Conservation (phyloP, 2,329 filamentous ascomycete genomes). For the Plectosphaerella cucumerina region DNA sequence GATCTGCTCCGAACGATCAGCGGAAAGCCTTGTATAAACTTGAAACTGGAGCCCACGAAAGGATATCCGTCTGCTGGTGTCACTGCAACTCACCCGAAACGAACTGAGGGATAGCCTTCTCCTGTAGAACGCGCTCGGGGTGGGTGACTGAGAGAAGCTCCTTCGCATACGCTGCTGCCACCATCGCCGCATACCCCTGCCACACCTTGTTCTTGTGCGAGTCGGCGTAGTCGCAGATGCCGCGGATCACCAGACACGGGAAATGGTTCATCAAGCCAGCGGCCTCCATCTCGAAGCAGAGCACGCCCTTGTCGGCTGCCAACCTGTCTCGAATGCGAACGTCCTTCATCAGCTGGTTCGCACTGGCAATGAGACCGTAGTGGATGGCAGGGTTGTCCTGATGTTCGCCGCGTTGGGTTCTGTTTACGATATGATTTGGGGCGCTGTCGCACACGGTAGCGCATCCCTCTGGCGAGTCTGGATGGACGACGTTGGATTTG, state of each 20-base stretch:
- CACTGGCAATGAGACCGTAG: constrained; percentile 21
- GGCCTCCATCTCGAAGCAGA: constrained; percentile 30
- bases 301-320: constrained; percentile 6
- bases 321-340: constrained; percentile 23
- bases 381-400: constrained; percentile 14
- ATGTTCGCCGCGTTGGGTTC: constrained; percentile 1
- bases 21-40: constrained; percentile 3
- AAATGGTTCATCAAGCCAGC: constrained; percentile 23
- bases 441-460: not conserved
- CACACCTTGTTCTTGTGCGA: constrained; percentile 31
- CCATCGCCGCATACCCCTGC: constrained; percentile 29
- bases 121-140: constrained; percentile 7
- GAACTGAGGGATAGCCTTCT: constrained; percentile 2
- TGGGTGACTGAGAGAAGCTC: constrained; percentile 8
- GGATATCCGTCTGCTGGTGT: not conserved
- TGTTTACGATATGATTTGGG: not conserved
- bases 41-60: not conserved
- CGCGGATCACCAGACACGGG: constrained; percentile 31
- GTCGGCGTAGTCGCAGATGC: constrained; percentile 36
- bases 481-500: not conserved
- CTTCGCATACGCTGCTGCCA: constrained; percentile 23
- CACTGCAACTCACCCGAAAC: not conserved
- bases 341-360: constrained; percentile 30
- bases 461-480: not conserved
- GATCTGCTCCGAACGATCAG: not conserved